Evolutionary conservation across 305 asterid species (phyloP), one percentile per base, ranked within the genome.

Genomic region (Fraxinus sp.): DNA sequence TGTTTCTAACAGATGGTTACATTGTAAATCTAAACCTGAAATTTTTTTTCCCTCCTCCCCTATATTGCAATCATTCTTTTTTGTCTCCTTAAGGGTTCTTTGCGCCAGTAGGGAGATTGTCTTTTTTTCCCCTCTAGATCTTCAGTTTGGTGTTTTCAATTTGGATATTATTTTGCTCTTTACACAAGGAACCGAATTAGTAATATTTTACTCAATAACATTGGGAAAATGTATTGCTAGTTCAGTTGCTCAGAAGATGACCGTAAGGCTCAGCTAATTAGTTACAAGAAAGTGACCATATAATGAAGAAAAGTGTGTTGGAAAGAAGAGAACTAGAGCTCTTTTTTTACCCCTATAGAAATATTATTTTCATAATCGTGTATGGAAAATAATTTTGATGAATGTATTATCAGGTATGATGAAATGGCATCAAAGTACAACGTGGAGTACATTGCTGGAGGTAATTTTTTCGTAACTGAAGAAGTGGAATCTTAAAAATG

Each of bases 381-480:
- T 44, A 20, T 16, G 36, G 24, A 44, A 80, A 71, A 57, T 80
- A 74, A 49, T 49, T 14, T 81, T 49, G 28, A 80, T 26, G 36
- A 79, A 83, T 75, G 66, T 74, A 80, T 28, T 86, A 46, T 83
- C 85, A 94, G 99, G 99, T 96, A 96, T 81, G 98, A 92, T 14
- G 99, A 96, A 84, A 81, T 96, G 94, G 46, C 94, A 62, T 87
- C 98, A 35, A 96, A 94, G 82, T 87, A 79, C 87, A 88, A 59
- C 11, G 98, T 93, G 84, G 98, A 94, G 36, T 94, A 87, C 88
- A 94, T 92, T 85, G 99, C 98, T 77, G 98, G 99, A 93, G 99
- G 99, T 96, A 90, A 81, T 66, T 76, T 77, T 52, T 73, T 62
- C 11, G 14, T 41, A 62, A 35, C 35, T n/a, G 24, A 57, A 74